Evolutionary conservation across 306 rosid species (phyloP), one percentile per base, ranked within the genome.

Genomic region (Medicago lupulina): DNA sequence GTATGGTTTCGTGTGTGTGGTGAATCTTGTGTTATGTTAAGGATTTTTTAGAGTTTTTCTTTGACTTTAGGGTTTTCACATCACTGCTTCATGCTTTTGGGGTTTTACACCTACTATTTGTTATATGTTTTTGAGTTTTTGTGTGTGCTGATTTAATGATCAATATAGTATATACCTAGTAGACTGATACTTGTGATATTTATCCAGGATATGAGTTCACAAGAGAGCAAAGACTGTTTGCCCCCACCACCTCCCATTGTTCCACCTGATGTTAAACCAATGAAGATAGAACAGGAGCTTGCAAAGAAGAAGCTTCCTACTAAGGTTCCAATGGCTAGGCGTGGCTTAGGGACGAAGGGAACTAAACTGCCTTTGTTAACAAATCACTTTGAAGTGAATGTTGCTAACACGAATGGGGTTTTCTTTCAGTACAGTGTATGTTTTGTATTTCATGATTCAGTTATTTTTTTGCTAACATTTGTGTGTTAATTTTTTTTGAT

Each of bases 351-450:
- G 9, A 41, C 90, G 0, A 92, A 86, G 67, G 99, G 99, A n/a
- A 79, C 12, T 21, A 96, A 80, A 54, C 55, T 87, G 39, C 39
- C 81, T 34, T 86, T 95, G 23, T 67, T 92, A 0, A 90, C 99
- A 0, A 95, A 95, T 44, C 99, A 95, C 74, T 95, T 86, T 71
- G 90, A 85, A 86, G 99, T 95, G 0, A 79, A 75, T 39, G 89
- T 89, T 25, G 55, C 74, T 1, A 95, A 80, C 77, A 75, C 34
- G 9, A 90, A 90, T 0, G 97, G 88, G 0, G 57, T 89, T 6
- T 95, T 92, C 84, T 95, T 70, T 81, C 99, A 95, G 61, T 95
- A 95, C 50, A 89, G 97, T 80, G 99, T 95, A 92, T 55, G 93
- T 61, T 14, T 25, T 19, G 92, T 51, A 16, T 19, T 40, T n/a